phyloP scores from a whole-genome alignment of 352 stramenopile genomes.

The Pythium sp. region DNA sequence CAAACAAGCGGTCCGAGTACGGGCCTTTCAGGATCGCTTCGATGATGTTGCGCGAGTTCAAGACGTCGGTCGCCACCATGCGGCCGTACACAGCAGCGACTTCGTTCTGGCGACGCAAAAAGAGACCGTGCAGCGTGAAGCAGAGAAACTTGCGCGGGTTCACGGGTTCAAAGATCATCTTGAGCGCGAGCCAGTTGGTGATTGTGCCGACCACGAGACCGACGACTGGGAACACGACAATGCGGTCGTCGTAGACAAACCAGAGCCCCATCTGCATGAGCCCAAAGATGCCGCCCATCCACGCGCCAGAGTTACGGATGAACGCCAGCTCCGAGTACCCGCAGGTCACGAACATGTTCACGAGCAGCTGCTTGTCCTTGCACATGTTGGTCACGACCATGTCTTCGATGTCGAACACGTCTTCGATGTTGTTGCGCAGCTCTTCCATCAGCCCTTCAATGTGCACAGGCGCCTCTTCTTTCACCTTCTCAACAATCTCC shows the following conservation, averaged over 20 bases:
- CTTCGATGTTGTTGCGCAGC: conserved; percentile 93
- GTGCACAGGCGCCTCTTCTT: conserved; percentile 90
- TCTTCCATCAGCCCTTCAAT: conserved; percentile 94
- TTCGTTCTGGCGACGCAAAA: conserved; percentile 91
- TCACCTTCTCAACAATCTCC: conserved; percentile 93
- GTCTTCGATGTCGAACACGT: conserved; percentile 94
- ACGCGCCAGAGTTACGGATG: conserved; percentile 89
- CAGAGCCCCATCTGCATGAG: conserved; percentile 88
- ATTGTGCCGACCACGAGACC: conserved; percentile 95
- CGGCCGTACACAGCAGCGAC: conserved; percentile 87
- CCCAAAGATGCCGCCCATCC: conserved; percentile 89
- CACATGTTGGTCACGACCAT: conserved; percentile 95
- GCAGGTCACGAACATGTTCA: conserved; percentile 94
- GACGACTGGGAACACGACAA: conserved; percentile 89
- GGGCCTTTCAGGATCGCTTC: conserved; percentile 88
- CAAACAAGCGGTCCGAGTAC: conserved; percentile 83
- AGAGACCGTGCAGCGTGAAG: conserved; percentile 94
- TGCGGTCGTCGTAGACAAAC: conserved; percentile 81
- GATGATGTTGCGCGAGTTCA: conserved; percentile 89
- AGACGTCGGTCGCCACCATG: conserved; percentile 79
- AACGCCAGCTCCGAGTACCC: conserved; percentile 91
- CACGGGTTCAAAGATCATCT: conserved; percentile 92
- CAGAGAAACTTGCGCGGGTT: conserved; percentile 83
- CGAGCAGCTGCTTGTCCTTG: conserved; percentile 93
- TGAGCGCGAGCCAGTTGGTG: conserved; percentile 96